These are phyloP conservation scores for Apiotrichum brassicae DNA, from an alignment of 1,284 basidiomycete genomes.

Conservation along the genomic window DNA sequence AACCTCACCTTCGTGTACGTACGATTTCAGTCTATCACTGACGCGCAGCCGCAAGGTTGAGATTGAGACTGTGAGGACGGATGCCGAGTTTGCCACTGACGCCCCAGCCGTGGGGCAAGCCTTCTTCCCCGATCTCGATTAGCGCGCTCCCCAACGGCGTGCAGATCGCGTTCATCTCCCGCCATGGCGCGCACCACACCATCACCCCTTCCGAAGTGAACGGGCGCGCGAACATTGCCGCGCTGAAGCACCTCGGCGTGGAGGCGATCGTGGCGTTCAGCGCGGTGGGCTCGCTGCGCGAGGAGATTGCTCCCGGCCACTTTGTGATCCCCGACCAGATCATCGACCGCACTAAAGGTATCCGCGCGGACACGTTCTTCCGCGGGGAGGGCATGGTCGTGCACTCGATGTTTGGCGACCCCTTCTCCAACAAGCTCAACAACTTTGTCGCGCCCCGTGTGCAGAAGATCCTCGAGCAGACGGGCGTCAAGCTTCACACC, in stretches of 20 bases:
- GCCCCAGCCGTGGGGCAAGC: conserved; percentile 81
- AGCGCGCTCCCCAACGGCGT: conserved; percentile 69
- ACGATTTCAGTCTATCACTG: not conserved
- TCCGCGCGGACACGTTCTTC: conserved; percentile 82
- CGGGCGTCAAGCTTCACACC: conserved; percentile 62
- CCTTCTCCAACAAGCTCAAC: conserved; percentile 64
- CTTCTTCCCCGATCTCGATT: conserved; percentile 87
- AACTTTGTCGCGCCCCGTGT: conserved; percentile 63
- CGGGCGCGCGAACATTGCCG: conserved; percentile 86
- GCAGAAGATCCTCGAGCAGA: conserved; percentile 56
- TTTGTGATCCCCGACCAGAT: conserved; percentile 87
- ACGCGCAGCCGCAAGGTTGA: conserved; percentile 55
- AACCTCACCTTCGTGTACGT: conserved; percentile 70
- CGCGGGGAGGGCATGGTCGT: conserved; percentile 74
- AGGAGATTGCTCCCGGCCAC: conserved; percentile 87
- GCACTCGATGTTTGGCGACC: conserved; percentile 91
- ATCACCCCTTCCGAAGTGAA: conserved; percentile 71
- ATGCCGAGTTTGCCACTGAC: not conserved
- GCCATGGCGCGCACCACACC: conserved; percentile 75
- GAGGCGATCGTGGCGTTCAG: conserved; percentile 87
- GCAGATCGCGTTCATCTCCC: conserved; percentile 81
- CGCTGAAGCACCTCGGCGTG: conserved; percentile 85
- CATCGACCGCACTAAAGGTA: conserved; percentile 92
- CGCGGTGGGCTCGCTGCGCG: conserved; percentile 90
- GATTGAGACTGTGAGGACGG: conserved; percentile 42